Evolutionary conservation across 306 rosid genomes (phyloP), one percentile per base, ranked within the genome.

Genomic region (Sophora flavescens): DNA sequence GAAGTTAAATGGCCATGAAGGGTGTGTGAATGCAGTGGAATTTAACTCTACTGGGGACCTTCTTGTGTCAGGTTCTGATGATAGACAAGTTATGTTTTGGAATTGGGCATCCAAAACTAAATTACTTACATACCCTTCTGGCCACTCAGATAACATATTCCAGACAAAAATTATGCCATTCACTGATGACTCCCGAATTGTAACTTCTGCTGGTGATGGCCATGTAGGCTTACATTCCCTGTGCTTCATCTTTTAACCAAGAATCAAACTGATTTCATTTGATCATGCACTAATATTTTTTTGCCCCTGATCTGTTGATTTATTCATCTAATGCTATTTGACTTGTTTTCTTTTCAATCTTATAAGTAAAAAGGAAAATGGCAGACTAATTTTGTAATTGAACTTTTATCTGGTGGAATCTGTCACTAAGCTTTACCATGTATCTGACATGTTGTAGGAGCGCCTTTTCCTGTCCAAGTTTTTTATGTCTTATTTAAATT

Each of bases 171-270:
- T 88, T 26, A 86, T 84, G 88, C 89, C 92, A 30, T 83, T 86
- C 48, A 57, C 86, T 4, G 76, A 73, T 74, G 89, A 86, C 69
- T 42, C 63, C 12, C 80, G 44, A 59, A 77, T 88, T 68, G 87
- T 86, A 26, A 88, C 92, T 86, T 86, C 88, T 69, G 78, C 87
- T 74, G 80, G 76, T 42, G 92, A 88, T 84, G 92, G 92, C 32
- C 74, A 88, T 88, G 92, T 88, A 28, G 56, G 42, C 70, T 74
- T 30, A 14, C 51, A 70, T 50, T 77, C 18, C 12, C 65, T 26
- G 32, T 38, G 12, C 41, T 41, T 17, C 8, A 33, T 47, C 61
- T 53, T 30, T 51, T 63, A 28, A 32, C 22, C 39, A 36, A 58
- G 32, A 22, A 47, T 12, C 58, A 3, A 60, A 67, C 5, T 2